phyloP scores from a whole-genome alignment of 1,284 basidiomycete species.

The Mycena sp. region DNA sequence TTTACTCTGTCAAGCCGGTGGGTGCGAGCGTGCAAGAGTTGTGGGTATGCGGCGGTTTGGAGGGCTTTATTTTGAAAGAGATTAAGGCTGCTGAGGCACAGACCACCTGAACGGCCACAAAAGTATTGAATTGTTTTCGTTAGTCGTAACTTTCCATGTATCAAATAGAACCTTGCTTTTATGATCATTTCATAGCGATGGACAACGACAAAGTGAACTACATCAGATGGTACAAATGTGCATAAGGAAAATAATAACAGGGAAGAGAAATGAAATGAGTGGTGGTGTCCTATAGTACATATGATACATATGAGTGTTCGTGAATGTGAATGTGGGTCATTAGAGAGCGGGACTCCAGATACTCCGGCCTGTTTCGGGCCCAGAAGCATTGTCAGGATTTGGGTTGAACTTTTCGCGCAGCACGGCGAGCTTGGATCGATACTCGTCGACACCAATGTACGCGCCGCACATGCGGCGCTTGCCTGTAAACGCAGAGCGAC shows the following conservation, averaged over 20 bases:
- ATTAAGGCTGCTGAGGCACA: slow-evolving; percentile 53
- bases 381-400: slow-evolving; percentile 38
- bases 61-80: slow-evolving; percentile 83
- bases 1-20: slow-evolving; percentile 80
- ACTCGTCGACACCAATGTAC: slow-evolving; percentile 94
- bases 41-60: slow-evolving; percentile 85
- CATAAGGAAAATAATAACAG: slow-evolving; percentile 47
- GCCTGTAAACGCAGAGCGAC: slow-evolving; percentile 90
- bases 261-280: slow-evolving; percentile 19
- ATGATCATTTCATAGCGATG: neutral
- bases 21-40: slow-evolving; percentile 94
- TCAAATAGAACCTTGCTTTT: slow-evolving; percentile 25
- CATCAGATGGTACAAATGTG: slow-evolving; percentile 15
- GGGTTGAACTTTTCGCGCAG: slow-evolving; percentile 65
- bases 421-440: slow-evolving; percentile 79
- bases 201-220: neutral
- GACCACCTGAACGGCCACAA: slow-evolving; percentile 27
- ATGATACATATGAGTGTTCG: slow-evolving; percentile 27
- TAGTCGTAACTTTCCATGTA: slow-evolving; percentile 21
- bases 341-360: slow-evolving; percentile 55
- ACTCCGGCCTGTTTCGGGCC: slow-evolving; percentile 43
- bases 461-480: slow-evolving; percentile 94
- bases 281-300: slow-evolving; percentile 19
- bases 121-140: slow-evolving; percentile 29
- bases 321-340: slow-evolving; percentile 19